These are phyloP conservation scores for Alternaria viburni DNA, from an alignment of 2,329 filamentous ascomycete genomes.

Conservation along the genomic window DNA sequence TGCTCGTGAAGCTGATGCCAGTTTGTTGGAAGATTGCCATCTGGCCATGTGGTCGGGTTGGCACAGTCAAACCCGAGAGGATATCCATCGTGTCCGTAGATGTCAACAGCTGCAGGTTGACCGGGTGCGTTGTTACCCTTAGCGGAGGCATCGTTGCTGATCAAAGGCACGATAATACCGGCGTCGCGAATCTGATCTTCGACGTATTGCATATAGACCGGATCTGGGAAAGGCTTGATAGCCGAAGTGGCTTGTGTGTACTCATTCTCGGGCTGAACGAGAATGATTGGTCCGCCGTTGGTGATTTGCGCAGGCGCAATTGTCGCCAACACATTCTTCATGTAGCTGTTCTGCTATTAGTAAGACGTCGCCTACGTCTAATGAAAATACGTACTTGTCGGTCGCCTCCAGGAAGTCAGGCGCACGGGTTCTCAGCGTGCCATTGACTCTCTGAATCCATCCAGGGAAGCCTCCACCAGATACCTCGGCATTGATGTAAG, in stretches of 20 bases:
- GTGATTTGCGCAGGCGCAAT: slow-evolving; percentile 81
- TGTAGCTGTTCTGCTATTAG: slow-evolving; percentile 57
- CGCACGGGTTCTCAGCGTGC: slow-evolving; percentile 67
- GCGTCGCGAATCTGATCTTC: slow-evolving; percentile 70
- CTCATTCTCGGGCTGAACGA: slow-evolving; percentile 84
- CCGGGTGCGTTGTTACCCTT: slow-evolving; percentile 69
- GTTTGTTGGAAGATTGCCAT: slow-evolving; percentile 61
- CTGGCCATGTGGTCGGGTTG: slow-evolving; percentile 68
- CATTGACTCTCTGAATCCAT: slow-evolving; percentile 75
- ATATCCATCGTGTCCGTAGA: slow-evolving; percentile 72
- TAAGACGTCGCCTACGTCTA: background rate
- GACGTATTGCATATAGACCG: slow-evolving; percentile 73
- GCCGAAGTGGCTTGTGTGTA: slow-evolving; percentile 63
- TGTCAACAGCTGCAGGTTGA: slow-evolving; percentile 63
- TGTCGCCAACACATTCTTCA: slow-evolving; percentile 65
- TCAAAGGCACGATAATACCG: slow-evolving; percentile 75
- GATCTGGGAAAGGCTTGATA: slow-evolving; percentile 66
- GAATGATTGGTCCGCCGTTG: slow-evolving; percentile 78
- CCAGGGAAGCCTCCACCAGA: slow-evolving; percentile 81
- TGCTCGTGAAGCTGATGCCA: slow-evolving; percentile 62
- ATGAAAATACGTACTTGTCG: slow-evolving; percentile 59
- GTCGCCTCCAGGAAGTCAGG: slow-evolving; percentile 70
- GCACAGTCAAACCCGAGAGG: slow-evolving; percentile 65
- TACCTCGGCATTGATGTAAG: slow-evolving; percentile 80
- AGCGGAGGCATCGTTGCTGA: slow-evolving; percentile 74